phyloP scores from a whole-genome alignment of 805 yeast species.

The Zygosaccharomyces kombuchaensis region DNA sequence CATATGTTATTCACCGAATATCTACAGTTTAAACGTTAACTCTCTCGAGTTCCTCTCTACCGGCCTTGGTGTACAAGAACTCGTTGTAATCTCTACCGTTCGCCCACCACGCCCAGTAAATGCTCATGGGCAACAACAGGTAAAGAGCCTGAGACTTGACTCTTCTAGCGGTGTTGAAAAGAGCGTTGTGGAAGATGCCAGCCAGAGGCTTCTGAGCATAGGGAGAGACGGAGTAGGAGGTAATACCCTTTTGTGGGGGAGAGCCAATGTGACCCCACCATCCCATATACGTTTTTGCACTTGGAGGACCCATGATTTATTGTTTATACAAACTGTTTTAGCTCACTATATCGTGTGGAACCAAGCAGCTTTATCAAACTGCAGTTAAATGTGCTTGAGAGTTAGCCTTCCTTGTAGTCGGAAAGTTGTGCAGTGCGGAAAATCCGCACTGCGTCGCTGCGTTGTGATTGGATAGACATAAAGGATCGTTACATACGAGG shows the following conservation, averaged over 20 bases:
- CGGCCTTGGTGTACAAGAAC: conserved; percentile 94
- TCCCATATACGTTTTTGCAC: conserved; percentile 80
- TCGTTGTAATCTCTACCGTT: conserved; percentile 86
- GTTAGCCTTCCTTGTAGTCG: conserved; percentile 1
- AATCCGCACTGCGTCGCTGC: not conserved
- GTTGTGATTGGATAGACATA: conserved; percentile 9
- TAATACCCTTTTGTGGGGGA: conserved; percentile 81
- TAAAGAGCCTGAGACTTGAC: conserved; percentile 77
- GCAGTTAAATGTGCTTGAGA: conserved; percentile 4
- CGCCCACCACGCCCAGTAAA: conserved; percentile 85
- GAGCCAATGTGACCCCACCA: conserved; percentile 96
- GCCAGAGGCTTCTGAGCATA: conserved; percentile 89
- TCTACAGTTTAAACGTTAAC: conserved; percentile 36
- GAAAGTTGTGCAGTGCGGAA: not conserved
- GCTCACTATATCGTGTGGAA: not conserved
- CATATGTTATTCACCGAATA: not conserved
- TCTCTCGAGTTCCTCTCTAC: conserved; percentile 88
- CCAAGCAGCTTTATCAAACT: conserved; percentile 1
- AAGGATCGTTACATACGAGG: not conserved
- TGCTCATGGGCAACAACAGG: conserved; percentile 68
- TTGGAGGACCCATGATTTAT: conserved; percentile 63
- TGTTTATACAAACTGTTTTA: conserved; percentile 2
- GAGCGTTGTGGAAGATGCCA: conserved; percentile 77
- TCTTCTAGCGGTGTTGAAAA: conserved; percentile 94
- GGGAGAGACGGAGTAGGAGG: conserved; percentile 88